These are phyloP conservation scores for Cymbopogon citratus DNA, from an alignment of 176 grass and related monocot species.

Conservation along the genomic window DNA sequence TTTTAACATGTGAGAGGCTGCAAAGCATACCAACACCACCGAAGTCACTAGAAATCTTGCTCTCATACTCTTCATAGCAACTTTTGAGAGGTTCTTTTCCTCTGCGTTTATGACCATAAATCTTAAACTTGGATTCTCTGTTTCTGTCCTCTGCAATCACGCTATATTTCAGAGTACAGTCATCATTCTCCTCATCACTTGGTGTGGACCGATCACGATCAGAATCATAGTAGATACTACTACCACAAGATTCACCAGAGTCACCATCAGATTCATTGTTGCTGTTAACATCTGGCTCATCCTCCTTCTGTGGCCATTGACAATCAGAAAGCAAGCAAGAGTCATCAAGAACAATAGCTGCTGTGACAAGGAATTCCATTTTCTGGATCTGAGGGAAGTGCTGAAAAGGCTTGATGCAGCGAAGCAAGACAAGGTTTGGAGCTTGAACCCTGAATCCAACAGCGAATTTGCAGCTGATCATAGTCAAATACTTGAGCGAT, in stretches of 20 bases:
- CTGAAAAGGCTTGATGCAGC: background rate
- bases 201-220: background rate
- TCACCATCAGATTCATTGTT: background rate
- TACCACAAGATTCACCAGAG: background rate
- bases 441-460: conserved; percentile 1
- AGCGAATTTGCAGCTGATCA: background rate
- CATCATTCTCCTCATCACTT: background rate
- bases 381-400: conserved; percentile 6
- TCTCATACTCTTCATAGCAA: background rate
- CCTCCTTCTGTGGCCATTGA: background rate
- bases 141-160: background rate
- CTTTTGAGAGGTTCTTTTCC: background rate
- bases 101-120: background rate
- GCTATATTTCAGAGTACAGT: background rate
- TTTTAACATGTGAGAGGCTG: conserved; percentile 13
- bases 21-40: background rate
- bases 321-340: background rate
- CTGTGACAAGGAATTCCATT: conserved; percentile 4
- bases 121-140: background rate
- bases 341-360: background rate
- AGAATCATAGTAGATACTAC: background rate
- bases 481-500: conserved; percentile 25
- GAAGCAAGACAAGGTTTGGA: conserved; percentile 7
- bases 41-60: background rate
- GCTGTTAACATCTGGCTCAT: background rate